Evolutionary conservation across 306 rosid genomes (phyloP), one percentile per base, ranked within the genome.

Genomic region (Pueraria montana): DNA sequence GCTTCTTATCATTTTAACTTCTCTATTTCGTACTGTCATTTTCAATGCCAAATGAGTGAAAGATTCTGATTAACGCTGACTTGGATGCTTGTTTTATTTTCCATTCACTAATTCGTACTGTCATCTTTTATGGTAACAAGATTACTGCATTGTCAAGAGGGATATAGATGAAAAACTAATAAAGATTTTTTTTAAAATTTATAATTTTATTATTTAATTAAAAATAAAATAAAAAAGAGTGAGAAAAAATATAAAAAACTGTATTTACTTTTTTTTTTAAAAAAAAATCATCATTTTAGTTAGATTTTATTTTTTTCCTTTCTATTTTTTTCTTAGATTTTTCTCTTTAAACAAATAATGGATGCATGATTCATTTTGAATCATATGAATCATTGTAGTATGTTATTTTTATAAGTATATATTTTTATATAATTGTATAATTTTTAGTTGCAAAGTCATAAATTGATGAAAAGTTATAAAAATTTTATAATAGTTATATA

Each of bases 11-110:
- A 36, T 65, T 65, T 40, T 38, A 10, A n/a, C 4, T 38, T 20
- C 52, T 40, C 10, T 11, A n/a, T n/a, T 67, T 67, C 11, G 14
- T 18, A 6, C 48, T 62, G 63, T 77, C 63, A 77, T 46, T 77
- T 77, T 77, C 81, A 30, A 30, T 2, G 18, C 2, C 0, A 11
- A 9, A 8, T 8, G n/a, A 17, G 8, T 26, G 3, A 43, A 67
- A 67, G 17, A 26, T 59, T 56, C 14, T 16, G 38, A 56, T 6
- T 40, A 56, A 2, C 10, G 5, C 3, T 70, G 23, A 70, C 58
- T 68, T 45, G 76, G 40, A 32, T 23, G 53, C 17, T 68, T 38
- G 52, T 38, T 23, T 5, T 69, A 65, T 17, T 30, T 49, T 27
- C 13, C 40, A 55, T 16, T 72, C 27, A 26, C 42, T 46, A 27